Evolutionary conservation across 2,329 filamentous ascomycete species (phyloP).

Genomic region (Leptosphaerulina australis): DNA sequence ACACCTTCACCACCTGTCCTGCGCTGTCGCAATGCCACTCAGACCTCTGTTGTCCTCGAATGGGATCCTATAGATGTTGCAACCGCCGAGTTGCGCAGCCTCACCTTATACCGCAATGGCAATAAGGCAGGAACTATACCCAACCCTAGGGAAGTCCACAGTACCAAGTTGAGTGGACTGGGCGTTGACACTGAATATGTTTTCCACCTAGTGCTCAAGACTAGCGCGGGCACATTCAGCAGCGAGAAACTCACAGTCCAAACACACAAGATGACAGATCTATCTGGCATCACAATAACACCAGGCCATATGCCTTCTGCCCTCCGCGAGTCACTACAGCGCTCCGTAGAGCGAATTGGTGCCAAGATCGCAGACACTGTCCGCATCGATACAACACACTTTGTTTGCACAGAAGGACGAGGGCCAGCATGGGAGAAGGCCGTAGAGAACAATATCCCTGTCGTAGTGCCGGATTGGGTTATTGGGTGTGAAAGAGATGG

Average conservation of each 20-base stretch:
- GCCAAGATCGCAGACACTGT: slow-evolving; percentile 89
- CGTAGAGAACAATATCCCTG: slow-evolving; percentile 95
- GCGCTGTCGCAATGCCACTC: slow-evolving; percentile 93
- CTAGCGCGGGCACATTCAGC: slow-evolving; percentile 83
- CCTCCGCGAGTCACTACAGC: slow-evolving; percentile 72
- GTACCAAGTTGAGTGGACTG: slow-evolving; percentile 94
- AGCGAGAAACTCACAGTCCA: slow-evolving; percentile 84
- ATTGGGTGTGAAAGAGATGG: slow-evolving; percentile 95
- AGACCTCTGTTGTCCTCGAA: slow-evolving; percentile 97
- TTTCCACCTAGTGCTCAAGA: slow-evolving; percentile 90
- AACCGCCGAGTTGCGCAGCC: slow-evolving; percentile 85
- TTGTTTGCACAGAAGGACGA: slow-evolving; percentile 92
- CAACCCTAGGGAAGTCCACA: slow-evolving; percentile 81
- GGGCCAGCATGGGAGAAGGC: slow-evolving; percentile 95
- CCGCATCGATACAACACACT: slow-evolving; percentile 97
- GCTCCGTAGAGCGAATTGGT: slow-evolving; percentile 84
- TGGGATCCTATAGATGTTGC: slow-evolving; percentile 96
- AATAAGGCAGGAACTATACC: slow-evolving; percentile 97
- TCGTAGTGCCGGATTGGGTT: slow-evolving; percentile 96
- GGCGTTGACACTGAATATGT: slow-evolving; percentile 96
- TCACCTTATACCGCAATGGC: slow-evolving; percentile 92
- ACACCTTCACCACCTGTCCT: slow-evolving; percentile 79
- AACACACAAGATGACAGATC: slow-evolving; percentile 98
- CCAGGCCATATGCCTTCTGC: slow-evolving; percentile 80
- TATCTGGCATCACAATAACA: slow-evolving; percentile 93